Percentiles rank a stretch among this genome's conserved stretches.
phyloP scores from a whole-genome alignment of 805 yeast genomes.

The Ogataea glucozyma region DNA sequence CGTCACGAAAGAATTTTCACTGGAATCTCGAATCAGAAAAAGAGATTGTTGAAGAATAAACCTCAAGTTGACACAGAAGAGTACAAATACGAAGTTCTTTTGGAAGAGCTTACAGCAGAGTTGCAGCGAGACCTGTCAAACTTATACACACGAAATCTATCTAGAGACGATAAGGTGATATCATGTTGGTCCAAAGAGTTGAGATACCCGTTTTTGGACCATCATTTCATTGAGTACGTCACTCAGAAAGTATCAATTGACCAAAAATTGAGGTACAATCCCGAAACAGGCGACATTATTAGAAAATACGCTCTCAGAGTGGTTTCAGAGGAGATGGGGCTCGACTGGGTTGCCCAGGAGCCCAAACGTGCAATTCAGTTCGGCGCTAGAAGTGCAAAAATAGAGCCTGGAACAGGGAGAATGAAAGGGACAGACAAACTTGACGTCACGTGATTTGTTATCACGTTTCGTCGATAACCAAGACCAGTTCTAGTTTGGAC shows the following conservation, averaged over 20 bases:
- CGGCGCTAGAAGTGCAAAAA: slow-evolving; percentile 93
- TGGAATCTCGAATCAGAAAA: slow-evolving; percentile 27
- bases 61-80: slow-evolving; percentile 21
- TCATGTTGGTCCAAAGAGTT: slow-evolving; percentile 87
- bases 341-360: slow-evolving; percentile 63
- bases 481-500: slow-evolving; percentile 25
- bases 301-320: slow-evolving; percentile 60
- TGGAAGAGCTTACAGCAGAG: slow-evolving; percentile 53
- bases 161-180: slow-evolving; percentile 90
- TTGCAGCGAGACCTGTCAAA: slow-evolving; percentile 69
- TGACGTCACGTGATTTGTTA: background rate
- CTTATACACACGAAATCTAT: slow-evolving; percentile 76
- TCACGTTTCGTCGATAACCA: slow-evolving; percentile 17
- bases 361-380: slow-evolving; percentile 94
- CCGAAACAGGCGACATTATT: slow-evolving; percentile 35
- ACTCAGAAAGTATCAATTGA: slow-evolving; percentile 50
- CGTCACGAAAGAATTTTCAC: slow-evolving; percentile 64
- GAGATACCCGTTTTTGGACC: slow-evolving; percentile 83
- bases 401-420: slow-evolving; percentile 78
- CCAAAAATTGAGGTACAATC: slow-evolving; percentile 41
- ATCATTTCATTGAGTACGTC: slow-evolving; percentile 52
- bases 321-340: slow-evolving; percentile 48
- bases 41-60: slow-evolving; percentile 22
- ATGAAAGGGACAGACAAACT: slow-evolving; percentile 70
- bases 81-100: slow-evolving; percentile 24